These are phyloP conservation scores for Salix exigua DNA, from an alignment of 345 rosid genomes.

Conservation along the genomic window DNA sequence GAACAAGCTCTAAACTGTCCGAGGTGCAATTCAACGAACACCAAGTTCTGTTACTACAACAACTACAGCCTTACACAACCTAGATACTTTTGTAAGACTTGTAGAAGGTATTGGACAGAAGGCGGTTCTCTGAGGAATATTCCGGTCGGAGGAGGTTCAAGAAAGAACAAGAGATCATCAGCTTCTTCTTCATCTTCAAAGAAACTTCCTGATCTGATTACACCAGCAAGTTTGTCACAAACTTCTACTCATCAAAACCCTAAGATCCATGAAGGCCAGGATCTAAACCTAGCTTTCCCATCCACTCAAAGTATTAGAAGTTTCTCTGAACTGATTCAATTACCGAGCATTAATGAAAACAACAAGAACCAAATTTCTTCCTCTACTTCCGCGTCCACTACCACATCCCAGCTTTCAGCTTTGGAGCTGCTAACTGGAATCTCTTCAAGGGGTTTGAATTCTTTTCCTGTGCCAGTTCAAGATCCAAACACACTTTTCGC, in stretches of 20 bases:
- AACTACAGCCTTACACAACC: constrained; percentile 98
- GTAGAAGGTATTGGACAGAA: constrained; percentile 98
- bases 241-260: constrained; percentile 48
- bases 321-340: constrained; percentile 61
- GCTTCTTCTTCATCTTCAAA: constrained; percentile 40
- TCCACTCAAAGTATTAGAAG: constrained; percentile 44
- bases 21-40: constrained; percentile 90
- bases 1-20: constrained; percentile 91
- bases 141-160: constrained; percentile 97
- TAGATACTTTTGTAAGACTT: constrained; percentile 91
- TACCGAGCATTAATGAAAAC: constrained; percentile 33
- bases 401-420: constrained; percentile 44
- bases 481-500: constrained; percentile 49
- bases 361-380: constrained; percentile 35
- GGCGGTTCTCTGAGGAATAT: constrained; percentile 94
- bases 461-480: constrained; percentile 62
- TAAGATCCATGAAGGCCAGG: constrained; percentile 60
- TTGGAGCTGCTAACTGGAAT: constrained; percentile 74
- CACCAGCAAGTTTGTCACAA: constrained; percentile 35
- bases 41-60: constrained; percentile 98
- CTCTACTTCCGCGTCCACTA: constrained; percentile 13
- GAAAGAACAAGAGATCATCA: constrained; percentile 88
- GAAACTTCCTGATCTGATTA: constrained; percentile 59
- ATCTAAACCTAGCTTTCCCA: constrained; percentile 74
- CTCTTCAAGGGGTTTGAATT: constrained; percentile 50